These are phyloP conservation scores for Aspergillus viridinutans DNA, from an alignment of 2,329 filamentous ascomycete genomes.

Conservation along the genomic window DNA sequence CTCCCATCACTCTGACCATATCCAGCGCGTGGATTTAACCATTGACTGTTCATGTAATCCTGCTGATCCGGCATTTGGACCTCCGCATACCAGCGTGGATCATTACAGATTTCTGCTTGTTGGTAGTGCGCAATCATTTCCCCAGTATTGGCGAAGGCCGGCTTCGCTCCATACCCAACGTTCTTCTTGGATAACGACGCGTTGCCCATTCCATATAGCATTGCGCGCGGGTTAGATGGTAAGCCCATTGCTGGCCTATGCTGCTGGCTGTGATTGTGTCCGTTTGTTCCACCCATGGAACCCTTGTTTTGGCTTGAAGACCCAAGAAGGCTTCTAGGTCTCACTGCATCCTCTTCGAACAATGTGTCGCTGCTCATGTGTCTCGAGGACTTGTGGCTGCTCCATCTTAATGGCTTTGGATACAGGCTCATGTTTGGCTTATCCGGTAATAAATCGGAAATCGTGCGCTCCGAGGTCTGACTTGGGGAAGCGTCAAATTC, in stretches of 20 bases:
- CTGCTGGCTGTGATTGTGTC: constrained; percentile 2
- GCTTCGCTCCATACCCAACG: constrained; percentile 9
- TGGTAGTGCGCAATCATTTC: constrained; percentile 6
- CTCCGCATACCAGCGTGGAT: constrained; percentile 1
- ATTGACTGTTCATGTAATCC: constrained; percentile 12
- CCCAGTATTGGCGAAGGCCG: constrained; percentile 7
- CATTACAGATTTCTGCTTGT: constrained; percentile 3
- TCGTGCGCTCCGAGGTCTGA: constrained; percentile 32
- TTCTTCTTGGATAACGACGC: constrained; percentile 8
- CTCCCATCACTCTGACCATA: constrained; percentile 5
- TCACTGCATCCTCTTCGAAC: constrained; percentile 36
- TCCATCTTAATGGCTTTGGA: constrained; percentile 36
- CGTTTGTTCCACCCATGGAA: background rate
- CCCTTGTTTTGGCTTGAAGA: constrained; percentile 9
- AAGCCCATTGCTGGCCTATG: constrained; percentile 21
- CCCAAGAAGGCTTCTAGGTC: constrained; percentile 12
- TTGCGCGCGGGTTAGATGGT: constrained; percentile 34
- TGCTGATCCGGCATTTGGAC: constrained; percentile 8
- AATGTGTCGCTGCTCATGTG: constrained; percentile 31
- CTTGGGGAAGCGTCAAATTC: constrained; percentile 29
- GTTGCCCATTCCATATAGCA: constrained; percentile 25
- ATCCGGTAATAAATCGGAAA: constrained; percentile 36
- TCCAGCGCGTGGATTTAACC: constrained; percentile 8
- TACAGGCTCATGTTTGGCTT: constrained; percentile 30
- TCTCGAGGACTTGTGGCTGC: constrained; percentile 17